Percentiles rank a stretch among this genome's conserved stretches.
phyloP scores from a whole-genome alignment of 768 basidiomycete species.

The Auriscalpium orientale region DNA sequence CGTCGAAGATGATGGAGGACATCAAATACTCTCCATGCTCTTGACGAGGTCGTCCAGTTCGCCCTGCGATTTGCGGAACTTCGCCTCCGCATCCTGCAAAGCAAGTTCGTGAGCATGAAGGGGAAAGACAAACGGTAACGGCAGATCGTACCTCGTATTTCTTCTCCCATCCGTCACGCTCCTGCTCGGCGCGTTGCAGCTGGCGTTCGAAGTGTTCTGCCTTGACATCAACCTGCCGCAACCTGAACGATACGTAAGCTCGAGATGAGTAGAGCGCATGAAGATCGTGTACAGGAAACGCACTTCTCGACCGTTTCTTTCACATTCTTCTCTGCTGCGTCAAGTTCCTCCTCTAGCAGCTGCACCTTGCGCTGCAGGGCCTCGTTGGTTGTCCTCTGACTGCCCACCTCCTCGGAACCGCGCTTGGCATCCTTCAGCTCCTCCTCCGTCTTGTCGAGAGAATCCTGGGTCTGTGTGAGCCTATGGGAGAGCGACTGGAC shows the following conservation, averaged over 20 bases:
- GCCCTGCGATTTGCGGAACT: slow-evolving; percentile 64
- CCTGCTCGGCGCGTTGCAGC: slow-evolving; percentile 77
- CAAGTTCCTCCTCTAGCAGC: slow-evolving; percentile 91
- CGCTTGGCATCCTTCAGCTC: slow-evolving; percentile 61
- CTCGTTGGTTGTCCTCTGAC: slow-evolving; percentile 65
- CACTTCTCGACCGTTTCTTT: slow-evolving; percentile 97
- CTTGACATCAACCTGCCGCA: slow-evolving; percentile 96
- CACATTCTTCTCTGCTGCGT: slow-evolving; percentile 90
- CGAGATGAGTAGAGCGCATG: slow-evolving; percentile 1
- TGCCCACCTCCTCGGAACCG: slow-evolving; percentile 59
- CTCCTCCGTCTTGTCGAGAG: slow-evolving; percentile 65
- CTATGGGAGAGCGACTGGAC: slow-evolving; percentile 73
- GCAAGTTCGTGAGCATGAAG: slow-evolving; percentile 7
- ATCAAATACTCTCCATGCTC: slow-evolving; percentile 49
- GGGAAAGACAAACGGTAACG: not conserved
- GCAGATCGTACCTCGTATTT: slow-evolving; percentile 74
- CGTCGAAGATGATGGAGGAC: not conserved
- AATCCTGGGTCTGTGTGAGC: slow-evolving; percentile 52
- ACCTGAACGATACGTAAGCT: slow-evolving; percentile 36
- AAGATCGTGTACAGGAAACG: slow-evolving; percentile 25
- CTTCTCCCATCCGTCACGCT: slow-evolving; percentile 90
- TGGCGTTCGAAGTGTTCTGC: slow-evolving; percentile 97
- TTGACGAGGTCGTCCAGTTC: slow-evolving; percentile 81
- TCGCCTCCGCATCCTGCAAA: slow-evolving; percentile 57
- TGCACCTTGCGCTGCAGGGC: slow-evolving; percentile 75